Evolutionary conservation across 23 red algal species (phyloP), one percentile per base, ranked within the genome.

Genomic region (Cyanidiococcus yangmingshanensis): DNA sequence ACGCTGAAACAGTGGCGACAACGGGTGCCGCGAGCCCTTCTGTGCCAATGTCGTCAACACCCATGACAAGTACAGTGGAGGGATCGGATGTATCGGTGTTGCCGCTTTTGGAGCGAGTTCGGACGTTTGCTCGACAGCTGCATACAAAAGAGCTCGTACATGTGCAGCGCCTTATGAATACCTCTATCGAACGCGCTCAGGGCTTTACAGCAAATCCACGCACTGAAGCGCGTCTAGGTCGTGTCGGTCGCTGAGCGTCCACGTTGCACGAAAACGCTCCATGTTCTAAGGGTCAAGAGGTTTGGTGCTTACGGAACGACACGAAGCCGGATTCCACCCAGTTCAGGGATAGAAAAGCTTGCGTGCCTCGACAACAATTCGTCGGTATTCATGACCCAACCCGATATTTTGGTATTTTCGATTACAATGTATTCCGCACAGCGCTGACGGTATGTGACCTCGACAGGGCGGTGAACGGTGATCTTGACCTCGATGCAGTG

Each of bases 141-240:
- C 45, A 54, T 54, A 54, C 7, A 7, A 21, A 54, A 54, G 45
- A 54, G 21, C 45, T 54, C 45, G 12, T 54, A 7, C 21, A 54
- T 21, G 21, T 30, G 63, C 63, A 71, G 32, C 63, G 27, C 7
- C n/a, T 32, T 7, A 7, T 71, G 63, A 71, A 71, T 29, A 30
- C n/a, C 63, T 12, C 32, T 35, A 12, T 71, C n/a, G 63, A 25
- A 25, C n/a, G 32, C 15, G n/a, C 32, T 7, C 63, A 71, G 63
- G 7, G 12, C 12, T 7, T 32, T 7, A 71, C 63, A 7, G 63
- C 63, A 29, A 25, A 71, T 12, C 63, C 63, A 27, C 63, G 32
- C 27, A 35, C 63, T 71, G 63, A 71, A 30, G 63, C n/a, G 32
- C 63, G 63, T 30, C 63, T 71, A 7, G 63, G 63, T 71, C 63